A percentile compares a stretch with the other conserved stretches of the same genome.
Conservation (phyloP, 345 rosid species). For the Angophora floribunda region DNA sequence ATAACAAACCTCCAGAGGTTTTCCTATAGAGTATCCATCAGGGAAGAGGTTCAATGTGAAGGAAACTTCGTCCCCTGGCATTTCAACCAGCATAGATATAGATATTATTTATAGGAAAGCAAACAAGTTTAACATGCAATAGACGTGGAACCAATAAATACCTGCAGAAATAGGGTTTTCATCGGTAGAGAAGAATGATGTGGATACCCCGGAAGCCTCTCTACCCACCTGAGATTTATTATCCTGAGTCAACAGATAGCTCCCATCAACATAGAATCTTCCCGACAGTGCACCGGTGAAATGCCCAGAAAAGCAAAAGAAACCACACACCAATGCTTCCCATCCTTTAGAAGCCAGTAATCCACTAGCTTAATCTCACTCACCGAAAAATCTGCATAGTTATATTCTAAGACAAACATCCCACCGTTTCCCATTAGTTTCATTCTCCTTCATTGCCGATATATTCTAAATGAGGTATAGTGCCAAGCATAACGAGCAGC, state of each 20-base stretch:
- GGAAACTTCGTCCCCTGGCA: conserved; percentile 69
- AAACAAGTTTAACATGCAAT: background rate
- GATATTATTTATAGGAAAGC: background rate
- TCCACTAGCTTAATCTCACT: background rate
- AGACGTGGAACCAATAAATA: background rate
- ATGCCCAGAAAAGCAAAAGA: background rate
- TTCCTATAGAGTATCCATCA: conserved; percentile 72
- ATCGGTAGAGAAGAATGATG: background rate
- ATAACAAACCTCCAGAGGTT: conserved; percentile 64
- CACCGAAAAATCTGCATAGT: background rate
- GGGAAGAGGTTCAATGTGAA: conserved; percentile 60
- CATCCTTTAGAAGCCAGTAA: background rate
- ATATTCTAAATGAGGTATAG: background rate
- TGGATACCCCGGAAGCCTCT: background rate
- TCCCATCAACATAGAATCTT: background rate
- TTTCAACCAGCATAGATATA: conserved; percentile 6
- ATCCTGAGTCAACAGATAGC: background rate
- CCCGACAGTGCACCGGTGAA: background rate
- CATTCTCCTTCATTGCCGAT: background rate
- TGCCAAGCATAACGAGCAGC: background rate
- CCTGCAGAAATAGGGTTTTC: background rate
- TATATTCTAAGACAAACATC: background rate
- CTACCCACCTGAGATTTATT: background rate
- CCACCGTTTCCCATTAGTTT: background rate
- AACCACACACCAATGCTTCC: background rate